Conservation (phyloP, 2,329 filamentous ascomycete genomes). For the Exophiala alcalophila region DNA sequence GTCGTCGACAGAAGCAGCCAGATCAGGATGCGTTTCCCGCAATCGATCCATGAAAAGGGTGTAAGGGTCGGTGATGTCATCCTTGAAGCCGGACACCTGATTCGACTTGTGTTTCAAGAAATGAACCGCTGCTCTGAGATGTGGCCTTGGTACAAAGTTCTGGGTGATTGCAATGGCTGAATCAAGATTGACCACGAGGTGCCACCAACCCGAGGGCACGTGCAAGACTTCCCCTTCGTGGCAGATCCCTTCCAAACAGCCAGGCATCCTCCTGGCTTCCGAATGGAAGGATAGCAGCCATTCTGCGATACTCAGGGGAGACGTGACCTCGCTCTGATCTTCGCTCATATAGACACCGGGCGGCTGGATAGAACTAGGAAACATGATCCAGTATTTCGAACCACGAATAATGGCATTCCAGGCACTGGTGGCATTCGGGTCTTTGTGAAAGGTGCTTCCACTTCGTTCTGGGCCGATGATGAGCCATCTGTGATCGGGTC, state of each 20-base stretch:
- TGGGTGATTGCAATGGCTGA: conserved; percentile 85
- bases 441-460: conserved; percentile 93
- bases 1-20: conserved; percentile 67
- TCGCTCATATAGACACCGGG: conserved; percentile 87
- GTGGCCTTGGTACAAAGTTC: conserved; percentile 81
- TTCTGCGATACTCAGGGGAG: conserved; percentile 91
- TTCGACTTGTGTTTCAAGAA: conserved; percentile 80
- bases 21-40: conserved; percentile 58
- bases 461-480: conserved; percentile 84
- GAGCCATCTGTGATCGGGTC: conserved; percentile 87
- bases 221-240: conserved; percentile 80
- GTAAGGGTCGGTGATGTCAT: conserved; percentile 69
- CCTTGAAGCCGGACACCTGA: conserved; percentile 82
- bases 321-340: conserved; percentile 90
- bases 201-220: conserved; percentile 95
- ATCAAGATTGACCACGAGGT: conserved; percentile 87
- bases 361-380: conserved; percentile 64
- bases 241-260: conserved; percentile 84
- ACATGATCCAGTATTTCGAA: conserved; percentile 98
- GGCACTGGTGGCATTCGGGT: conserved; percentile 66
- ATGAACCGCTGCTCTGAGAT: conserved; percentile 70
- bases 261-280: conserved; percentile 70
- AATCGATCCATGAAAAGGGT: conserved; percentile 71
- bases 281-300: conserved; percentile 89
- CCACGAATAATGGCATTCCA: conserved; percentile 94